Conservation (phyloP, 495 filamentous ascomycete genomes). For the Penicillium paradoxum region DNA sequence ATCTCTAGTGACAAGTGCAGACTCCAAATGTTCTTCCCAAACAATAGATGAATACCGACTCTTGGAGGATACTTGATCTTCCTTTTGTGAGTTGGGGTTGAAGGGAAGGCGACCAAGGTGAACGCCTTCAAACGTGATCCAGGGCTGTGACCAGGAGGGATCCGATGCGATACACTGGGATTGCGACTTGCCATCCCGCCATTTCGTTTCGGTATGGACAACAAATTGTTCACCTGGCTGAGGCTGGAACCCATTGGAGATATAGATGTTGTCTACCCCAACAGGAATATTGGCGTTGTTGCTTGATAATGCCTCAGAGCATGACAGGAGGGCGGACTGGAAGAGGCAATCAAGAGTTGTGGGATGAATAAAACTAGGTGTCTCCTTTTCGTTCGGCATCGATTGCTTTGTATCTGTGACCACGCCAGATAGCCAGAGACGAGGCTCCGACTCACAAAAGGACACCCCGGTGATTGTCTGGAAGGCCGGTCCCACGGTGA, state of each 20-base stretch:
- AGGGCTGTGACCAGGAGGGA: slow-evolving; percentile 12
- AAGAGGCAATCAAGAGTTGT: slow-evolving; percentile 32
- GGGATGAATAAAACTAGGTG: slow-evolving; percentile 28
- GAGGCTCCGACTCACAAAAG: slow-evolving; percentile 21
- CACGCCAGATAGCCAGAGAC: slow-evolving; percentile 10
- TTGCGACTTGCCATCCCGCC: slow-evolving; percentile 12
- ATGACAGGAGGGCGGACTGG: slow-evolving; percentile 22
- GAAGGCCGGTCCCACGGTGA: slow-evolving; percentile 25
- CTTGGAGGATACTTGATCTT: slow-evolving; percentile 3
- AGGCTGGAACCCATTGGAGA: slow-evolving; percentile 14
- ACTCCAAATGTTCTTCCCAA: slow-evolving; percentile 22
- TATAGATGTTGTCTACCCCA: slow-evolving; percentile 19
- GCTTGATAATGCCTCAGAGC: slow-evolving; percentile 14
- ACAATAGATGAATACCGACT: slow-evolving; percentile 18
- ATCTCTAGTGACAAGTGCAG: slow-evolving; percentile 4
- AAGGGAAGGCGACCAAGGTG: slow-evolving; percentile 19
- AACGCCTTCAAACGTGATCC: slow-evolving; percentile 22
- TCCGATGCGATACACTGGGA: slow-evolving; percentile 20
- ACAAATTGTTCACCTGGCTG: slow-evolving; percentile 15
- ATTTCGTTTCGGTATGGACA: slow-evolving; percentile 15
- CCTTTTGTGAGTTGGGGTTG: slow-evolving; percentile 14
- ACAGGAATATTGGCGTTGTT: slow-evolving; percentile 20
- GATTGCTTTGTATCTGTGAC: slow-evolving; percentile 20
- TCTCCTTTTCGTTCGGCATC: slow-evolving; percentile 21
- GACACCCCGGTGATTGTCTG: slow-evolving; percentile 10